Evolutionary conservation across 768 basidiomycete species (phyloP), one percentile per base, ranked within the genome.

Genomic region (Leccinum subtestaceum): DNA sequence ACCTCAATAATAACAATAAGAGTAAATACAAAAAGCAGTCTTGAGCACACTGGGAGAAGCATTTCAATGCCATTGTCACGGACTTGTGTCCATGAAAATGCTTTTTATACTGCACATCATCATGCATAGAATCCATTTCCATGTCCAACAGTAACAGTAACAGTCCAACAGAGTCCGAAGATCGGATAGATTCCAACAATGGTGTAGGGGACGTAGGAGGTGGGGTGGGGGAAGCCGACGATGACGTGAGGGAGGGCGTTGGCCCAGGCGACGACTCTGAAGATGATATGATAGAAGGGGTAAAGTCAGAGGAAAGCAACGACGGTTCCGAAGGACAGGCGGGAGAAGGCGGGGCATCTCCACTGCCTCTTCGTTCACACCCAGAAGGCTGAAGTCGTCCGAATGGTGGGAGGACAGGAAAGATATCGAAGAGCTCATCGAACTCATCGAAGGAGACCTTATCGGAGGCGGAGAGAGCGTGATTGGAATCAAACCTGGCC

Each of bases 321-420:
- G 75, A 72, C 1, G 61, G 54, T 55, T 63, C 68, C 1, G 79
- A 75, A 3, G 70, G 70, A 63, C 76, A 76, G 3, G 74, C 74
- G 3, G 75, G 77, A 25, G 78, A 77, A 23, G 67, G 64, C n/a
- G 72, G 31, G 45, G 60, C 31, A 69, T 46, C 34, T 60, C 60
- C 11, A 61, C 49, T 17, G 61, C 56, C 21, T 60, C 63, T 60
- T 71, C 61, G 58, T 76, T 77, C n/a, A 66, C 65, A 59, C 68
- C 77, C 76, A 80, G 67, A 70, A 78, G 60, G 75, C 75, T 73
- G 36, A 77, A 74, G 62, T 90, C 90, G 56, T 93, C 91, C 0
- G 91, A 93, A 61, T 92, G 87, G 60, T 89, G 87, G 17, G 82
- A 84, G 4, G 81, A 81, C 52, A 84, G 63, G 66, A 78, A 84